Conservation (phyloP, 1,139 yeast species). For the Kluyveromyces sp. region DNA sequence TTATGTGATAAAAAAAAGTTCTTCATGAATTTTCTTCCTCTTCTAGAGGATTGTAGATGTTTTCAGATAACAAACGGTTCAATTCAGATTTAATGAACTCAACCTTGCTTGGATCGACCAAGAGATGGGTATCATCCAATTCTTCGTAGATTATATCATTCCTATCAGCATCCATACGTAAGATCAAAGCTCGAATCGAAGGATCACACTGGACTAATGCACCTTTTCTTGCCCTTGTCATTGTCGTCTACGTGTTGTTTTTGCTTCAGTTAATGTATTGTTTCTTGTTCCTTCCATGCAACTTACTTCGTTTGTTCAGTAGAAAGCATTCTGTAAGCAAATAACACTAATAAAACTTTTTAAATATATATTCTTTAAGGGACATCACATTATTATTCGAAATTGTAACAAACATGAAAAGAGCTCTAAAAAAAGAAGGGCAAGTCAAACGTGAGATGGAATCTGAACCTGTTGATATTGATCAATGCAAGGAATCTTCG, state of each 20-base stretch:
- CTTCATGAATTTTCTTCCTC: conserved; percentile 42
- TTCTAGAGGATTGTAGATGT: conserved; percentile 77
- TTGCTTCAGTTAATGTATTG: too few species aligned
- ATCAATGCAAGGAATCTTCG: too few species aligned
- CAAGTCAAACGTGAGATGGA: too few species aligned
- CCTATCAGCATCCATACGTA: conserved; percentile 62
- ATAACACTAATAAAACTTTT: too few species aligned
- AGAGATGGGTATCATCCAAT: conserved; percentile 80
- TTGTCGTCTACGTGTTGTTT: conserved; percentile 6
- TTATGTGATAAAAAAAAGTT: neutral
- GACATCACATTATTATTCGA: too few species aligned
- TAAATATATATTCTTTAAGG: too few species aligned
- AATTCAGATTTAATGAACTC: conserved; percentile 70
- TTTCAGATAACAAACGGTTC: conserved; percentile 66
- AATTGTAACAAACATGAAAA: too few species aligned
- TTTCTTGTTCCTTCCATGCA: too few species aligned
- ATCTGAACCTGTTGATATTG: too few species aligned
- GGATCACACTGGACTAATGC: conserved; percentile 61
- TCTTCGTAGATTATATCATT: conserved; percentile 73
- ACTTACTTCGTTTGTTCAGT: too few species aligned
- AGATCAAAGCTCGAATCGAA: conserved; percentile 76
- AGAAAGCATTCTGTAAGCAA: too few species aligned
- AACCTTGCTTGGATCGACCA: conserved; percentile 71
- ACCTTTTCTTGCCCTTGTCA: conserved; percentile 34
- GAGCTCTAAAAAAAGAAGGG: too few species aligned